Evolutionary conservation across 2,329 filamentous ascomycete species (phyloP).

Genomic region (Fusarium sororula): DNA sequence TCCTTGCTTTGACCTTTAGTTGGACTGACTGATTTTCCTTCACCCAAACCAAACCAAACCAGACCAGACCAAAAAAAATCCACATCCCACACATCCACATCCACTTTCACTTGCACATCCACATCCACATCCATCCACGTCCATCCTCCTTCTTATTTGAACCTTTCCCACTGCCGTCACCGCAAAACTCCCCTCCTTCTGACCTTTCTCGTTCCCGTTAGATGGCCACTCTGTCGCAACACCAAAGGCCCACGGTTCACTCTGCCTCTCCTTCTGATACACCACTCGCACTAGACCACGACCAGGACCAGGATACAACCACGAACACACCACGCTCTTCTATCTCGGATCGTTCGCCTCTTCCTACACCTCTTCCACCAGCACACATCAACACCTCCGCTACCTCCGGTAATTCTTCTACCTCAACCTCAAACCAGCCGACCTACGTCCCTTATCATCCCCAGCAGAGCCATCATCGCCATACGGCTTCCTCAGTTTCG

Average conservation of each 20-base stretch:
- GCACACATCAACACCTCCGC: constrained; percentile 10
- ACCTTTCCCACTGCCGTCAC: constrained; percentile 46
- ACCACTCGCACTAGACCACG: constrained; percentile 26
- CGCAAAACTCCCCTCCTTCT: constrained; percentile 41
- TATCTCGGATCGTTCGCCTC: constrained; percentile 40
- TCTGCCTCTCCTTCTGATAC: constrained; percentile 40
- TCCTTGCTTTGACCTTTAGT: constrained; percentile 8
- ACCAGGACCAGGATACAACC: constrained; percentile 18
- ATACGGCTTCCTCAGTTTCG: constrained; percentile 40
- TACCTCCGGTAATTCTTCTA: constrained; percentile 13
- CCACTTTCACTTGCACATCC: constrained; percentile 9
- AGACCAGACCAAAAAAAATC: background rate
- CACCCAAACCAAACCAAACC: background rate
- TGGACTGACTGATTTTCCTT: constrained; percentile 9
- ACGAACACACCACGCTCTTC: constrained; percentile 42
- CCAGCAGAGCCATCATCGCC: constrained; percentile 36
- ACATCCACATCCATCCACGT: constrained; percentile 1
- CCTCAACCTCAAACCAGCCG: constrained; percentile 8
- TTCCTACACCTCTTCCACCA: constrained; percentile 29
- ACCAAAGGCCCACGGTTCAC: constrained; percentile 45
- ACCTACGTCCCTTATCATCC: constrained; percentile 24
- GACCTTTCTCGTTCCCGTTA: constrained; percentile 50
- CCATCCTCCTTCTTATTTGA: constrained; percentile 46
- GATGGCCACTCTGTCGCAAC: constrained; percentile 57
- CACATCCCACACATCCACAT: constrained; percentile 6